Evolutionary conservation across 257 asterid species (phyloP).

Genomic region (Cordia subcordata): DNA sequence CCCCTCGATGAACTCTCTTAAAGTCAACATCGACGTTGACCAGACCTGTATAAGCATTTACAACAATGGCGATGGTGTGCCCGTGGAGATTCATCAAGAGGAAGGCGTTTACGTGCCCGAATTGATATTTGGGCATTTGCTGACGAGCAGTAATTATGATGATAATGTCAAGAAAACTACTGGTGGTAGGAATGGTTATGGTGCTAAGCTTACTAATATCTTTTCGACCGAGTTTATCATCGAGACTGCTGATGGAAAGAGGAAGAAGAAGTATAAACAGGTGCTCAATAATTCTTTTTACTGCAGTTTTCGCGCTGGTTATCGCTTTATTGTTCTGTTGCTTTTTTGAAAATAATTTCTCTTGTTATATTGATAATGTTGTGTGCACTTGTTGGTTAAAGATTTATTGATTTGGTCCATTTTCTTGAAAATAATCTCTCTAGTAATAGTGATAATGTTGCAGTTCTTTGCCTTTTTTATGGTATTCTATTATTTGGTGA

Average conservation of each 20-base stretch:
- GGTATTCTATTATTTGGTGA: no score
- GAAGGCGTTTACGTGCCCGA: slow-evolving; percentile 97
- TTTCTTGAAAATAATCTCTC: no score
- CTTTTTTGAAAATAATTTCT: no score
- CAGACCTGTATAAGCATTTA: slow-evolving; percentile 60
- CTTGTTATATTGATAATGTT: no score
- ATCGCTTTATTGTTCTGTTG: no score
- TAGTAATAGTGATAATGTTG: no score
- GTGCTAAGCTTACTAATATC: slow-evolving; percentile 91
- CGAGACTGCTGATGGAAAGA: slow-evolving; percentile 88
- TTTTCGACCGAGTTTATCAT: slow-evolving; percentile 84
- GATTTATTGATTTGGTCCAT: no score
- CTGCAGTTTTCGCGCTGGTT: not conserved
- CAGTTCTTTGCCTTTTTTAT: no score
- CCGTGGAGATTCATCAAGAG: slow-evolving; percentile 93
- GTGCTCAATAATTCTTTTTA: slow-evolving; percentile 20
- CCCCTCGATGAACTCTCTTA: slow-evolving; percentile 70
- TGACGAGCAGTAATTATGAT: slow-evolving; percentile 94
- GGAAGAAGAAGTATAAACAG: slow-evolving; percentile 90
- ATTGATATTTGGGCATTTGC: slow-evolving; percentile 90
- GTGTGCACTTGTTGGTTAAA: no score
- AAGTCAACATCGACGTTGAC: slow-evolving; percentile 71
- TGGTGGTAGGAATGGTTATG: slow-evolving; percentile 95
- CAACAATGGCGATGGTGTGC: slow-evolving; percentile 95
- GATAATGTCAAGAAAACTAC: slow-evolving; percentile 90